Percentiles rank a stretch among this genome's conserved stretches.
Conservation (phyloP, 305 asterid genomes). For the Nicotiana rustica region DNA sequence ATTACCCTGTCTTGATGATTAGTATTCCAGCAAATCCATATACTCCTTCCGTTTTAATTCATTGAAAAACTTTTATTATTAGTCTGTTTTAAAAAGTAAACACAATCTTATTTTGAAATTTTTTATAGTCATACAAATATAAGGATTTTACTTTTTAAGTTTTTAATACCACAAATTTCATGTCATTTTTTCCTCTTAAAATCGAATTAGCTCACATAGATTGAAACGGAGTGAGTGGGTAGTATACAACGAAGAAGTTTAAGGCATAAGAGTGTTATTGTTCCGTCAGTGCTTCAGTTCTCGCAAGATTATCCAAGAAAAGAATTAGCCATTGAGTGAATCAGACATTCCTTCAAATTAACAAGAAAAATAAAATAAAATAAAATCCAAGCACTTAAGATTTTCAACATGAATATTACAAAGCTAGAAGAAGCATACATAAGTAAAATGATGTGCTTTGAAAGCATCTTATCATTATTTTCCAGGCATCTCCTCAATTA, state of each 20-base stretch:
- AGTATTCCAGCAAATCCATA: neutral
- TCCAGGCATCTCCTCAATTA: too few relatives aligned
- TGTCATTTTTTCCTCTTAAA: too few relatives aligned
- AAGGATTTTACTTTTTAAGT: too few relatives aligned
- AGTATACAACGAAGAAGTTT: neutral
- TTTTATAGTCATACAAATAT: too few relatives aligned
- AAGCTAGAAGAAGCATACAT: conserved; percentile 38
- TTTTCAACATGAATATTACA: neutral
- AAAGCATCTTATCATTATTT: too few relatives aligned
- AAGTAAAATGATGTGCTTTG: neutral
- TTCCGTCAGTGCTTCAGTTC: conserved; percentile 37
- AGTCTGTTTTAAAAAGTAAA: too few relatives aligned
- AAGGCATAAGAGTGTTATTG: conserved; percentile 8
- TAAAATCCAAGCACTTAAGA: neutral
- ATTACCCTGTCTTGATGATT: conserved; percentile 28
- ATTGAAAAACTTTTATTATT: too few relatives aligned
- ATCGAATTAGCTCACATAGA: too few relatives aligned
- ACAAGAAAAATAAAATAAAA: conserved; percentile 34
- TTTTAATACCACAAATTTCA: too few relatives aligned
- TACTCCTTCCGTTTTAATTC: too few relatives aligned
- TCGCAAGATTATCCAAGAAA: conserved; percentile 38
- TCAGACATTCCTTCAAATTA: conserved; percentile 77
- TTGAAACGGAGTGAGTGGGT: too few relatives aligned
- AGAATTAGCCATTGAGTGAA: conserved; percentile 91
- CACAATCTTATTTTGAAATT: too few relatives aligned